These are phyloP conservation scores for Nakataea oryzae DNA, from an alignment of 2,329 filamentous ascomycete species.

Conservation along the genomic window DNA sequence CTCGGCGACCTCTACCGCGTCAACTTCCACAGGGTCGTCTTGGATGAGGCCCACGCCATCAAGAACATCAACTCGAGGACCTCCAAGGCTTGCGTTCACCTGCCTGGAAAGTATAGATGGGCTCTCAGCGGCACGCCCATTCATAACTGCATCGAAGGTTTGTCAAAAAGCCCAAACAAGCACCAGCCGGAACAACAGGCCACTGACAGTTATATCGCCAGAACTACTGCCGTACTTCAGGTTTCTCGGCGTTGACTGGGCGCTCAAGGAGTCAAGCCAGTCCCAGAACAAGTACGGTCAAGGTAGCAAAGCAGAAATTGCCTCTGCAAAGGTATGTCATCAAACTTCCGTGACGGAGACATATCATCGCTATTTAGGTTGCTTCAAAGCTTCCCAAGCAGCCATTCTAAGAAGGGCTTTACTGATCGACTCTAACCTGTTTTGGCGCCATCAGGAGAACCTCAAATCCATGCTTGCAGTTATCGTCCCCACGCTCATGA, in stretches of 20 bases:
- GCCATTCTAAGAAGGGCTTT: too few relatives aligned
- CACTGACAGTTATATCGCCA: not conserved
- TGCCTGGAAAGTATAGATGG: slow-evolving; percentile 22
- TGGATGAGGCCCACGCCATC: slow-evolving; percentile 47
- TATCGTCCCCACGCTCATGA: slow-evolving; percentile 6
- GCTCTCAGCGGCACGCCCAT: slow-evolving; percentile 24
- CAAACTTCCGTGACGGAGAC: too few relatives aligned
- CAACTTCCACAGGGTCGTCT: slow-evolving; percentile 38
- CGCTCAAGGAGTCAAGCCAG: not conserved
- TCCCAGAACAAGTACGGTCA: slow-evolving; percentile 12
- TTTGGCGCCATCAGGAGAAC: not conserved
- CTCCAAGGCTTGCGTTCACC: slow-evolving; percentile 10
- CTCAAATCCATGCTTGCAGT: slow-evolving; percentile 3
- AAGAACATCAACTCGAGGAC: slow-evolving; percentile 31
- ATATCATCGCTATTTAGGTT: too few relatives aligned
- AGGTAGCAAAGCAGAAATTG: not conserved
- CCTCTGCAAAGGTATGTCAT: not conserved
- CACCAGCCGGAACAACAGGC: too few relatives aligned
- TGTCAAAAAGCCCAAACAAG: not conserved
- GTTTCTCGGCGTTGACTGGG: slow-evolving; percentile 9
- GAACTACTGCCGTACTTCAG: slow-evolving; percentile 7
- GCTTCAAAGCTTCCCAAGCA: too few relatives aligned
- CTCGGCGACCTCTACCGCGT: slow-evolving; percentile 25
- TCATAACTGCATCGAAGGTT: slow-evolving; percentile 19
- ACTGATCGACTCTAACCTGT: not conserved